These are phyloP conservation scores for Phialemoniopsis sp. DNA, from an alignment of 2,329 filamentous ascomycete species.

Conservation along the genomic window DNA sequence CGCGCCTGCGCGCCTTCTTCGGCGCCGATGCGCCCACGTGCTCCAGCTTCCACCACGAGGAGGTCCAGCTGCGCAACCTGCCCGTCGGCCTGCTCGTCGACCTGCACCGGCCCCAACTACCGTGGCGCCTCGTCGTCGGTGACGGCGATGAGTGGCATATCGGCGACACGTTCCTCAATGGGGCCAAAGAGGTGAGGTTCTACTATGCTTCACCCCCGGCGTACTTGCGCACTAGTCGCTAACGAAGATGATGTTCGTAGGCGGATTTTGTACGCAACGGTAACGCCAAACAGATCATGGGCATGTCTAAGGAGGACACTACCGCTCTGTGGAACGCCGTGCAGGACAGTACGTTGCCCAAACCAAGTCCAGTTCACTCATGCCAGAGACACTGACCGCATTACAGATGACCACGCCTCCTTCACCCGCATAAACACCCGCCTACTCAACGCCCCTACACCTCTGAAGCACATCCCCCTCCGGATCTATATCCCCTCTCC, in stretches of 20 bases:
- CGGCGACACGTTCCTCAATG: conserved; percentile 59
- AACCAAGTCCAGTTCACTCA: not conserved
- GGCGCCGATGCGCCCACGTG: conserved; percentile 33
- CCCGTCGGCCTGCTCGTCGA: conserved; percentile 51
- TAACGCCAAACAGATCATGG: conserved; percentile 87
- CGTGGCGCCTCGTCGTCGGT: conserved; percentile 50
- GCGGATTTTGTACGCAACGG: conserved; percentile 87
- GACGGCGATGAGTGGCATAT: conserved; percentile 57
- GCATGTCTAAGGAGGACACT: conserved; percentile 77
- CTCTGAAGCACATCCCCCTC: conserved; percentile 79
- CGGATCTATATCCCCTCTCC: conserved; percentile 77
- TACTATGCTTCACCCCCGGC: too few relatives aligned
- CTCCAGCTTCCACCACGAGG: conserved; percentile 56
- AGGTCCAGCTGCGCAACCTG: conserved; percentile 48
- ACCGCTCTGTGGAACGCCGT: conserved; percentile 80
- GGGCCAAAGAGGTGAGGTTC: conserved; percentile 53
- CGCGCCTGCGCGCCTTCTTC: conserved; percentile 50
- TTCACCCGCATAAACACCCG: conserved; percentile 73
- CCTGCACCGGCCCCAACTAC: conserved; percentile 49
- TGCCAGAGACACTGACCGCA: not conserved
- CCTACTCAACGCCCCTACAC: conserved; percentile 70
- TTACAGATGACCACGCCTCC: conserved; percentile 59
- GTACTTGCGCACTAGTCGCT: not conserved
- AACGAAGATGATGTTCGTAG: conserved; percentile 20
- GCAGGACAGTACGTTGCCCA: conserved; percentile 53